phyloP scores from a whole-genome alignment of 2,329 filamentous ascomycete species.

The Sporothrix brasiliensis region DNA sequence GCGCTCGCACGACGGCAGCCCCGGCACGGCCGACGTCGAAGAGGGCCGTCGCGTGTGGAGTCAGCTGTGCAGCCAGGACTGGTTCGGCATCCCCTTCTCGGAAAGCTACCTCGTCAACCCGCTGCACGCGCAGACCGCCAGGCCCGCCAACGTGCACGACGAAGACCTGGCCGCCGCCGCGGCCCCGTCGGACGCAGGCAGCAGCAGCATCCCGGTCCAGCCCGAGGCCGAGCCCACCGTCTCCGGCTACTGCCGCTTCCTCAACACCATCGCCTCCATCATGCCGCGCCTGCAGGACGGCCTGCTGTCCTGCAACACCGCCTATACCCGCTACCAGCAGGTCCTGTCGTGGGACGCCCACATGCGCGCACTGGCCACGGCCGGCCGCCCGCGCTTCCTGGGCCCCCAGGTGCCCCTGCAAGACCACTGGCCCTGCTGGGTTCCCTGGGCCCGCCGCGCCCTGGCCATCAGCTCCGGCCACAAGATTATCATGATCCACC shows the following conservation, averaged over 20 bases:
- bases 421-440: slow-evolving; percentile 41
- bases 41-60: slow-evolving; percentile 45
- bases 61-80: slow-evolving; percentile 47
- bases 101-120: slow-evolving; percentile 47
- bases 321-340: slow-evolving; percentile 45
- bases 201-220: slow-evolving; percentile 25
- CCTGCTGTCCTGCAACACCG: slow-evolving; percentile 42
- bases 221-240: slow-evolving; percentile 36
- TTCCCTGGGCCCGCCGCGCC: slow-evolving; percentile 43
- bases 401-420: slow-evolving; percentile 38
- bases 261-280: slow-evolving; percentile 42
- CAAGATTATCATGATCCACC: slow-evolving; percentile 50
- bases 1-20: neutral
- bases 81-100: slow-evolving; percentile 46
- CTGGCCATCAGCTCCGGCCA: slow-evolving; percentile 46
- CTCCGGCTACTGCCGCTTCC: slow-evolving; percentile 40
- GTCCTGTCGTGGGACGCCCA: slow-evolving; percentile 43
- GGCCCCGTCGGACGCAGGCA: too few species aligned
- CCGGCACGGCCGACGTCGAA: slow-evolving; percentile 40
- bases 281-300: slow-evolving; percentile 44
- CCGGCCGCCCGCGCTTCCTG: slow-evolving; percentile 41
- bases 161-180: slow-evolving; percentile 32
- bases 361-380: slow-evolving; percentile 43
- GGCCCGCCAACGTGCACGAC: slow-evolving; percentile 45
- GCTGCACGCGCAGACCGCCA: slow-evolving; percentile 42